Percentiles rank a stretch among this genome's conserved stretches.
These are phyloP conservation scores for Magnusiomyces sp. DNA, from an alignment of 1,139 yeast genomes.

Conservation along the genomic window DNA sequence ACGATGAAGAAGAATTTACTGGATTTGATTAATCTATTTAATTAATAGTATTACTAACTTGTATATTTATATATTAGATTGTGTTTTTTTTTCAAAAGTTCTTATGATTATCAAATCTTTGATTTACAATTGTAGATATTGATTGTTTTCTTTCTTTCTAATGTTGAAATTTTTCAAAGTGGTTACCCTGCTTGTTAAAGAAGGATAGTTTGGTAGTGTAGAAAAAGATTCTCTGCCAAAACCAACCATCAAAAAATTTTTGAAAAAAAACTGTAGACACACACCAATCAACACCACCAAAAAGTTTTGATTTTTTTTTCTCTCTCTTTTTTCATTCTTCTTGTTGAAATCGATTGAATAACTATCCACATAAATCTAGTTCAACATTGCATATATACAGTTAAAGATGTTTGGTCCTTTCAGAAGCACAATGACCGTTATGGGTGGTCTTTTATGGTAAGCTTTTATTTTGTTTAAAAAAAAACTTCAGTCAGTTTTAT, in stretches of 20 bases:
- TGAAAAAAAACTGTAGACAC: too few species aligned
- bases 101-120: background rate
- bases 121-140: background rate
- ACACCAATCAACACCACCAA: too few species aligned
- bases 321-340: too few species aligned
- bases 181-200: background rate
- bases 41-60: too few species aligned
- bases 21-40: constrained; percentile 43
- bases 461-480: constrained; percentile 30
- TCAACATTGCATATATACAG: too few species aligned
- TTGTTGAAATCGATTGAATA: too few species aligned
- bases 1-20: constrained; percentile 41
- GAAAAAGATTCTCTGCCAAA: background rate
- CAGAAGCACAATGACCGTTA: constrained; percentile 48
- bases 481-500: background rate
- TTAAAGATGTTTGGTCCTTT: constrained; percentile 93
- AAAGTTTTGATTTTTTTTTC: too few species aligned
- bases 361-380: too few species aligned
- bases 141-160: background rate
- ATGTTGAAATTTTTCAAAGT: background rate
- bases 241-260: background rate
- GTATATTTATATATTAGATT: background rate
- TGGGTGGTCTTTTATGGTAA: constrained; percentile 86
- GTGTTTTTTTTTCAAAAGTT: background rate
- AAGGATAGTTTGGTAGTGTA: background rate